Conservation (phyloP, 2,329 filamentous ascomycete species). For the Botrytis aclada region DNA sequence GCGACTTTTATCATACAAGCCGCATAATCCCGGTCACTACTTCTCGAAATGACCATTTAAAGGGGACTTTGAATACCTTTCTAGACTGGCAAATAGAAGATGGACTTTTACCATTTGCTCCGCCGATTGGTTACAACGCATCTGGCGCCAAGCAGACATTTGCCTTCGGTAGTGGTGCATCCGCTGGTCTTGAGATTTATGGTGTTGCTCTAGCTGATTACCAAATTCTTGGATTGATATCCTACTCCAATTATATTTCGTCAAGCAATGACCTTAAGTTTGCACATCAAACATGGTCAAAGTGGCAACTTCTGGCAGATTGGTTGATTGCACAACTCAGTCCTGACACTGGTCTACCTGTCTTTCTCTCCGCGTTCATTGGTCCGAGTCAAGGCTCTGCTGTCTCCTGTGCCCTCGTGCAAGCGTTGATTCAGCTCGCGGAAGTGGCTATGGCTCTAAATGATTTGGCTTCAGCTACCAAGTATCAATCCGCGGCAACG, state of each 20-base stretch:
- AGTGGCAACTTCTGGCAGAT: not conserved
- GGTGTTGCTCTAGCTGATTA: not conserved
- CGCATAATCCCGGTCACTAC: conserved; percentile 41
- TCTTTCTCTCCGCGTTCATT: conserved; percentile 6
- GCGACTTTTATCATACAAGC: conserved; percentile 44
- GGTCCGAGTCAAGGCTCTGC: conserved; percentile 17
- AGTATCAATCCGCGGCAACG: conserved; percentile 30
- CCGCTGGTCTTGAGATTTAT: not conserved
- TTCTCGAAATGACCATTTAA: conserved; percentile 24
- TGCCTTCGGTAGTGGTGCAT: not conserved
- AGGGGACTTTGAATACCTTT: not conserved
- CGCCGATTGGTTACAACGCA: not conserved
- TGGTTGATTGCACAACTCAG: not conserved
- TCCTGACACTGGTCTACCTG: conserved; percentile 11
- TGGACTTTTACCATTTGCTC: not conserved
- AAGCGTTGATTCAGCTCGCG: conserved; percentile 32
- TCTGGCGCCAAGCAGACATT: not conserved
- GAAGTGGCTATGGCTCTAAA: conserved; percentile 37
- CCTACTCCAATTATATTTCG: not conserved
- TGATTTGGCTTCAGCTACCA: conserved; percentile 31
- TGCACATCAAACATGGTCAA: not conserved
- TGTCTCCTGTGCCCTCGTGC: conserved; percentile 10
- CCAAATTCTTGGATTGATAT: conserved; percentile 4
- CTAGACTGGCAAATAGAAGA: not conserved
- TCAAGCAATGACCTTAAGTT: not conserved